Conservation (phyloP, 208 protist genomes). For the Leishmania guyanensis region DNA sequence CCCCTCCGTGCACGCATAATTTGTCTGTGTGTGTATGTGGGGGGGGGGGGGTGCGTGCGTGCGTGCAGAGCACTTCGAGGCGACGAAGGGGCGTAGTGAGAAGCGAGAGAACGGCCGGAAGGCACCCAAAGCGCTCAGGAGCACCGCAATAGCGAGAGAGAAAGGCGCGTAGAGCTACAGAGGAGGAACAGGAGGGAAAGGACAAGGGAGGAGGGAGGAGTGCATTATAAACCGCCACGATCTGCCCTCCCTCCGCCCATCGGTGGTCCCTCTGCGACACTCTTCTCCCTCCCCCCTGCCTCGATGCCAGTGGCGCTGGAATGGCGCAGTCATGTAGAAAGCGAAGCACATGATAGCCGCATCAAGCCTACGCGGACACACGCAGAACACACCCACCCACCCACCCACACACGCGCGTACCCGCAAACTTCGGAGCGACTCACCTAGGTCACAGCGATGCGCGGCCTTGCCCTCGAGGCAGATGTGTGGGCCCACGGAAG, state of each 20-base stretch:
- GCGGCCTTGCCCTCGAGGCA: not conserved
- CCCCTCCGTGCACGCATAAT: not conserved
- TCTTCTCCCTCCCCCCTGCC: too few relatives aligned
- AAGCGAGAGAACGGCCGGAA: not conserved
- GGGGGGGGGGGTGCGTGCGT: not conserved
- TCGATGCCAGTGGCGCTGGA: too few relatives aligned
- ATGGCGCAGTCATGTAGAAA: too few relatives aligned
- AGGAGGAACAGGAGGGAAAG: not conserved
- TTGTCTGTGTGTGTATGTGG: conserved; percentile 1
- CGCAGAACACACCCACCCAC: not conserved
- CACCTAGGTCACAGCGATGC: not conserved
- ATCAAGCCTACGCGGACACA: not conserved
- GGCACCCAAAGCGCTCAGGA: not conserved
- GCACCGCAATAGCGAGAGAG: not conserved
- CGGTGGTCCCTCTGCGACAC: too few relatives aligned
- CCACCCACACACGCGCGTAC: not conserved
- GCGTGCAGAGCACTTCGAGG: too few relatives aligned
- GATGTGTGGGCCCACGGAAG: not conserved
- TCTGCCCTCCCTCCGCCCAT: too few relatives aligned
- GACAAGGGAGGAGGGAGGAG: not conserved
- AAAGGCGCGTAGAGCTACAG: conserved; percentile 12
- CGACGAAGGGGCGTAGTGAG: conserved; percentile 3
- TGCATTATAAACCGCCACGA: not conserved
- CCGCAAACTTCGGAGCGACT: not conserved
- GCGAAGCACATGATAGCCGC: not conserved